A percentile compares a stretch with the other conserved stretches of the same genome.
These are phyloP conservation scores for Dothiorella sarmentorum DNA, from an alignment of 2,329 filamentous ascomycete species.

Conservation along the genomic window DNA sequence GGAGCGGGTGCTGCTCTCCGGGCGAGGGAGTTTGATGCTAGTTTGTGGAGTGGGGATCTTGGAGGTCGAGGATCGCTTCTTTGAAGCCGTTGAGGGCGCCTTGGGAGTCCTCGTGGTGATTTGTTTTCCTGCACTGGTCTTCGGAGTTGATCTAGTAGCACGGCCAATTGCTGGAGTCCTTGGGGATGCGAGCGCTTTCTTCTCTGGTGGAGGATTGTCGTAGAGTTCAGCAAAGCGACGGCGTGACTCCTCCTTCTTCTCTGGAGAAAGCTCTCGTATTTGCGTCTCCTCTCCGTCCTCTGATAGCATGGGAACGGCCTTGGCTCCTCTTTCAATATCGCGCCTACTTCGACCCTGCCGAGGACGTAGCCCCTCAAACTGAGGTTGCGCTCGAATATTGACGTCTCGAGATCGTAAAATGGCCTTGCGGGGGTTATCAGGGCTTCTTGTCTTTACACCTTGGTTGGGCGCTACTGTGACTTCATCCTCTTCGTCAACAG, in stretches of 20 bases:
- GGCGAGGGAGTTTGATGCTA: neutral
- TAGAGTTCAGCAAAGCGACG: conserved; percentile 11
- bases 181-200: neutral
- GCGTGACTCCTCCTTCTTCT: conserved; percentile 5
- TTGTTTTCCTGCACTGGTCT: neutral
- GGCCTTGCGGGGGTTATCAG: conserved; percentile 1
- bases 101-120: neutral
- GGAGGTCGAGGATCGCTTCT: neutral
- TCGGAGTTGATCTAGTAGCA: neutral
- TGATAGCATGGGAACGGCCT: conserved; percentile 1
- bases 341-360: neutral
- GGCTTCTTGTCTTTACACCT: neutral
- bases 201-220: neutral
- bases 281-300: conserved; percentile 16
- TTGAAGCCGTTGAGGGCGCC: neutral
- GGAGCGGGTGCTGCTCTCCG: neutral
- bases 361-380: neutral
- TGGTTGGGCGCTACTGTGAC: neutral
- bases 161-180: neutral
- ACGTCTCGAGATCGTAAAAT: neutral
- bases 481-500: neutral
- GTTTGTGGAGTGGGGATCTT: neutral
- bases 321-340: neutral
- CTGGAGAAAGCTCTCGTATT: neutral
- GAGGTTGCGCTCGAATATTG: neutral